Evolutionary conservation across 1,284 basidiomycete species (phyloP), one percentile per base, ranked within the genome.

Genomic region (Rhizopogon parksii): DNA sequence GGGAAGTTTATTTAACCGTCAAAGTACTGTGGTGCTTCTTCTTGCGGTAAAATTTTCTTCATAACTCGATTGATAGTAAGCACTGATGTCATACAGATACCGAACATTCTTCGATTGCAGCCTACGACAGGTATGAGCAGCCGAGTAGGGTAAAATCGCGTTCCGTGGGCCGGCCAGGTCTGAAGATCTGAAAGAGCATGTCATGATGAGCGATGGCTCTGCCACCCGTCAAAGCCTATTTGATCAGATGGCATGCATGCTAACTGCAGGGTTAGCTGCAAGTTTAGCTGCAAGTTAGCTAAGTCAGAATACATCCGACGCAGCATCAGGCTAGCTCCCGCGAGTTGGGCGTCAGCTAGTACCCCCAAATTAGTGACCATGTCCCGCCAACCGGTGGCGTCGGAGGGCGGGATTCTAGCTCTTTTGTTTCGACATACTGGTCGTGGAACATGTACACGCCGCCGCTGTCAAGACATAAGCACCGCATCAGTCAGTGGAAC

Each of bases 301-400:
- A 45, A 45, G 42, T 45, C 27, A 30, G 40, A 40, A 40, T 40
- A 6, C 27, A 17, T 2, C 40, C 21, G 21, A 24, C 21, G 21
- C 21, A 24, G 21, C 21, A 24, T 24, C 3, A 24, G 21, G 21
- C 21, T 24, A 25, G 15, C 15, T 30, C 27, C 2, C 30, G 40
- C 30, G 30, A 9, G 11, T 27, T 32, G 30, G 11, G 30, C 30
- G 30, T 32, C 42, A 21, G 30, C 42, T 45, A 21, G 30, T 19
- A 9, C 17, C 42, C 30, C 30, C 21, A 5, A 42, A 7, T n/a
- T 9, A 43, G 40, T 32, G 15, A 15, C n/a, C 4, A 40, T 40
- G 8, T 21, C 42, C 42, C 42, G 42, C 42, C 42, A 14, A 19
- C 42, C 42, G 42, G 42, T 43, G 42, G 42, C 42, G 42, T 32